Evolutionary conservation across 139 green algal genomes (phyloP), one percentile per base, ranked within the genome.

Genomic region (Mychonastes homosphaera): DNA sequence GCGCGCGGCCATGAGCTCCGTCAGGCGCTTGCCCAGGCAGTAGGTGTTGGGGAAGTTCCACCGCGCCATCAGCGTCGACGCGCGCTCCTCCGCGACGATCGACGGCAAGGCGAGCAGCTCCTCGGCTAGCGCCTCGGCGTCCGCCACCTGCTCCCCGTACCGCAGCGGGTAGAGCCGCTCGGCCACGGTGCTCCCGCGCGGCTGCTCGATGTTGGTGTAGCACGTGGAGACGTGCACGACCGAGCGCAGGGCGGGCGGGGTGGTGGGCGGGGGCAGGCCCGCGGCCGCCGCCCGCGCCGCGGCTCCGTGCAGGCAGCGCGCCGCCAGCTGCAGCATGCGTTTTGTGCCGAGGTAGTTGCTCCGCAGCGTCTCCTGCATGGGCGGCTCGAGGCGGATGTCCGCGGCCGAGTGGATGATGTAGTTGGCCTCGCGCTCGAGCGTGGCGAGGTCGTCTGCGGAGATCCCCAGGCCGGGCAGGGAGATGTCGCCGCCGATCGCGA

Each of bases 1-100:
- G 48, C 41, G 16, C 0, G 65, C 71, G 46, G 91, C 54, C n/a
- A 88, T 70, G 26, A 73, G 60, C 45, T 84, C 71, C 2, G 82
- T 64, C 27, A 81, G 46, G 39, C 65, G 59, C 54, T 79, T 78
- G 43, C 62, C 56, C 18, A 80, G 65, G 34, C 53, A 58, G 66
- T 81, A 81, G 32, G 60, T 81, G 65, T 81, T 81, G 62, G 73
- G 58, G 48, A 81, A 70, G 45, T 58, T 47, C 64, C 59, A 75
- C 30, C 63, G 68, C 43, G 32, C 21, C 34, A 49, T 49, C 43
- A 71, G 35, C 26, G 66, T 44, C 7, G 15, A n/a, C 9, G 62
- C 62, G 9, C 67, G 57, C 4, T 13, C 19, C 36, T 76, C 43
- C 26, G 72, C 72, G 4, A 35, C 60, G 19, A n/a, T 16, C 46